Evolutionary conservation across 2,329 filamentous ascomycete genomes (phyloP), one percentile per base, ranked within the genome.

Genomic region (Metarhizium brunneum): DNA sequence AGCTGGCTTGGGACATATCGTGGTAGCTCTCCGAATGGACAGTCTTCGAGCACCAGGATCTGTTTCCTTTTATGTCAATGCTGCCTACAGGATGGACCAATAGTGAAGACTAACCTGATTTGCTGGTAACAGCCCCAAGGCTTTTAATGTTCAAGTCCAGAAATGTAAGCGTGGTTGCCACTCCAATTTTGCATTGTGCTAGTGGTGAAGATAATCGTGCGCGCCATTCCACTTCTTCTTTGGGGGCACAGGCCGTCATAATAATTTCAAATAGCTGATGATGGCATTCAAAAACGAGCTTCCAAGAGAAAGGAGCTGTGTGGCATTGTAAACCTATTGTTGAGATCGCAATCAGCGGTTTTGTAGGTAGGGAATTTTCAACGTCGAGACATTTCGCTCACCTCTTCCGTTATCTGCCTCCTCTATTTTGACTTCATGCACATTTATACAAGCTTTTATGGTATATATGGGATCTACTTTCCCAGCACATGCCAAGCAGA

Each of bases 301-400:
- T 99, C 92, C 92, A 97, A 1, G 91, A 94, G 68, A 89, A 89
- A 0, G 88, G 85, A 1, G 89, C 88, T 3, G 88, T 89, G 60
- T 94, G 86, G 64, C 91, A 96, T 75, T 92, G 90, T 7, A 97
- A 68, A 0, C 90, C 91, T 95, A 29, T 43, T 20, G 5, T 36
- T 16, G 16, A 29, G 45, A 29, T 20, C 4, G 10, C 5, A 13
- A 16, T 48, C 45, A 48, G 45, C 25, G n/a, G 11, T 4, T n/a
- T 35, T 48, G 45, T 48, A 13, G 20, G 11, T 13, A 6, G 11
- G 11, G 6, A 30, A 4, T 8, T 6, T 14, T 30, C 3, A 30
- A 11, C 11, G 16, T 30, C 11, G 25, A 48, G 4, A 48, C 20
- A 10, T 29, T 48, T 13, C 6, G 14, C 73, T 67, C 69, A 83